Evolutionary conservation across 2,329 filamentous ascomycete genomes (phyloP).

Genomic region (Aspergillus aculeatinus): DNA sequence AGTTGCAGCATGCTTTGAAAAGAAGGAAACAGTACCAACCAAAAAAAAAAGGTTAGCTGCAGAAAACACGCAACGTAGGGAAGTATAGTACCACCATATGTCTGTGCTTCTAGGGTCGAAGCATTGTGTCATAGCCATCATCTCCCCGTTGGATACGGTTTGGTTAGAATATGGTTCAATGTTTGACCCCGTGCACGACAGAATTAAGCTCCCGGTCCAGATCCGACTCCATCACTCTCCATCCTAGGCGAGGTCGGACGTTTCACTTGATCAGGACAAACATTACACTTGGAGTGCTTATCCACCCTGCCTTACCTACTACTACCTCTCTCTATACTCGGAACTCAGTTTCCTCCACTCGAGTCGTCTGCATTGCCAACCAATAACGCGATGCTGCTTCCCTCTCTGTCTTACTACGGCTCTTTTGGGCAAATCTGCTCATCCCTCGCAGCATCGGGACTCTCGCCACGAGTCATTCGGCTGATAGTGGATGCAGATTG

Average conservation of each 20-base stretch:
- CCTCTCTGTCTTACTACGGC: not conserved
- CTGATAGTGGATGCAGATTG: not conserved
- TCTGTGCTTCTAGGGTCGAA: not conserved
- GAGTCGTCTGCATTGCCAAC: no score
- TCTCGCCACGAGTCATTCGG: not conserved
- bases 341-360: not conserved
- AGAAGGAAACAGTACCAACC: not conserved
- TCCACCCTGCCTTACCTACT: not conserved
- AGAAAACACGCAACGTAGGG: not conserved
- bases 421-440: not conserved
- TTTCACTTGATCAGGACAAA: slow-evolving; percentile 1
- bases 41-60: not conserved
- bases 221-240: not conserved
- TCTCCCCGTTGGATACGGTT: not conserved
- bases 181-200: slow-evolving; percentile 6
- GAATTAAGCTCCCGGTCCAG: slow-evolving; percentile 9
- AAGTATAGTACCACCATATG: not conserved
- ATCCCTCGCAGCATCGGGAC: no score
- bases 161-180: slow-evolving; percentile 1
- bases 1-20: not conserved
- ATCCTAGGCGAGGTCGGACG: not conserved
- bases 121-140: slow-evolving; percentile 3
- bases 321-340: not conserved
- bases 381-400: not conserved
- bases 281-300: not conserved